These are phyloP conservation scores for Colletotrichum coccodes DNA, from an alignment of 2,329 filamentous ascomycete genomes.

Conservation along the genomic window DNA sequence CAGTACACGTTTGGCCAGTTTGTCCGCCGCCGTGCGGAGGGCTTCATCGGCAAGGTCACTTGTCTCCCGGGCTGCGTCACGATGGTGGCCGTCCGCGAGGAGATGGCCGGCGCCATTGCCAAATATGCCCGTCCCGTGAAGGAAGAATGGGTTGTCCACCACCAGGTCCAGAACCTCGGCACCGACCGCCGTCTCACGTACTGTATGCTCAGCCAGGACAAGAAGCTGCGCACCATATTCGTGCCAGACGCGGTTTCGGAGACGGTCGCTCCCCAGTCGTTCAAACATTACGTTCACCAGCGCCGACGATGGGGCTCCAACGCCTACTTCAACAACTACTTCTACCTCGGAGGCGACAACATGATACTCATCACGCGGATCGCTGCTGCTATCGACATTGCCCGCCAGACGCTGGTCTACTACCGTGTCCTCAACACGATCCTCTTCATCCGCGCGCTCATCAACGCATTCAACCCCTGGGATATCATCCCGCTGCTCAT, in stretches of 20 bases:
- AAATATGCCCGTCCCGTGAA: constrained; percentile 1
- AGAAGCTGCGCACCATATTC: constrained; percentile 39
- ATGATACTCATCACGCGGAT: constrained; percentile 51
- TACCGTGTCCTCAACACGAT: constrained; percentile 45
- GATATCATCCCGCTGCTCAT: not conserved
- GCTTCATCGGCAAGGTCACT: constrained; percentile 2
- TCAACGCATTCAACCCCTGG: not conserved
- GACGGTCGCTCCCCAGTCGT: constrained; percentile 44
- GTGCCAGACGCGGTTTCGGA: constrained; percentile 45
- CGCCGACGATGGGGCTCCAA: constrained; percentile 46
- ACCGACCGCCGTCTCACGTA: constrained; percentile 6
- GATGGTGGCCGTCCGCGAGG: constrained; percentile 3
- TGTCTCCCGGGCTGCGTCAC: constrained; percentile 5
- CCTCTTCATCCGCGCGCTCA: constrained; percentile 38
- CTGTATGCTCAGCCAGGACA: constrained; percentile 12
- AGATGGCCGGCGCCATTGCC: constrained; percentile 4
- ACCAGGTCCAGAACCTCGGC: constrained; percentile 9
- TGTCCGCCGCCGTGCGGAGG: constrained; percentile 4
- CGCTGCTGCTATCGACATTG: constrained; percentile 42
- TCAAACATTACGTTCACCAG: constrained; percentile 46
- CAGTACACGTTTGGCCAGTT: constrained; percentile 18
- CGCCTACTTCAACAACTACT: constrained; percentile 49
- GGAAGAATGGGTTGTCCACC: not conserved
- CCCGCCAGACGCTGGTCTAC: constrained; percentile 44
- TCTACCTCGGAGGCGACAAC: constrained; percentile 43